Percentiles rank a stretch among this genome's conserved stretches.
Evolutionary conservation across 371 early-diverging fungal genomes (phyloP).

Genomic region (Mortierella sp.): DNA sequence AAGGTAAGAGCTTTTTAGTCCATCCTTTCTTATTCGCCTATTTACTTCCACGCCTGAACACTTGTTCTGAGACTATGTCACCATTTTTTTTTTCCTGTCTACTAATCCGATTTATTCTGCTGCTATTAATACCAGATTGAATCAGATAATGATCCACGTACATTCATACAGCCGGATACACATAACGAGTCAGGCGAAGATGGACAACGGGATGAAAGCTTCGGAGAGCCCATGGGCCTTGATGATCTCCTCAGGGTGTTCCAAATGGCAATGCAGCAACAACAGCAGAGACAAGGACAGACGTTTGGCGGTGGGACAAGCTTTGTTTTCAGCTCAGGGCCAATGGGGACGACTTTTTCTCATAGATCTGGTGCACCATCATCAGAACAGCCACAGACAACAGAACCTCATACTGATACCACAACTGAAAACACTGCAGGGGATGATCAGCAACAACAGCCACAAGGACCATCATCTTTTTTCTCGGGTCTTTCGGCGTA

Average conservation of each 20-base stretch:
- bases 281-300: conserved; percentile 8
- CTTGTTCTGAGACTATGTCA: neutral
- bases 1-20: conserved; percentile 56
- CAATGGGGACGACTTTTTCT: conserved; percentile 9
- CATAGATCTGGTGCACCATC: neutral
- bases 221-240: conserved; percentile 14
- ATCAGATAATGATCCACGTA: conserved; percentile 61
- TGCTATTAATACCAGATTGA: conserved; percentile 52
- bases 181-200: neutral
- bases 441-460: neutral
- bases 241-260: conserved; percentile 40
- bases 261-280: conserved; percentile 12
- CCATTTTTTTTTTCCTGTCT: neutral
- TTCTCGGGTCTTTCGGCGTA: conserved; percentile 40
- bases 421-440: neutral
- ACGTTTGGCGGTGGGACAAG: conserved; percentile 10
- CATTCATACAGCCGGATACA: conserved; percentile 36
- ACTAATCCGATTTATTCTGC: neutral
- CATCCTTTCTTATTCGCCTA: neutral
- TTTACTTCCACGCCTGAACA: too few species aligned
- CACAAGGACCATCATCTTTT: conserved; percentile 38
- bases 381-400: neutral
- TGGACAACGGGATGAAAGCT: neutral
- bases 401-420: neutral
- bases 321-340: conserved; percentile 18